Evolutionary conservation across 176 grass and related monocot species (phyloP).

Genomic region (Oryza glumipatula): DNA sequence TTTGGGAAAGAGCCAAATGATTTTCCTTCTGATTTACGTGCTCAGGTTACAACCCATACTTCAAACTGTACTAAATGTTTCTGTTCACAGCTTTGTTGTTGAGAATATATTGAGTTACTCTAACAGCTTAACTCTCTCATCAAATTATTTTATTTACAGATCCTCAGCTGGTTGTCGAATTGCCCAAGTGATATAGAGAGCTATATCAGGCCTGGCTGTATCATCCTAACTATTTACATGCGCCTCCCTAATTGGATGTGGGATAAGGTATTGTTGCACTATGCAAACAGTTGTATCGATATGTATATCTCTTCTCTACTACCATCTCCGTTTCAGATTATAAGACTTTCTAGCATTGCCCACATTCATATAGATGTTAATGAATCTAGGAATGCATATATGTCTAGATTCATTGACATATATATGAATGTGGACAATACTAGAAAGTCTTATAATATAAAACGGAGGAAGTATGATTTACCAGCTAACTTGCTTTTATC

Average conservation of each 20-base stretch:
- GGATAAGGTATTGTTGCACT: slow-evolving; percentile 55
- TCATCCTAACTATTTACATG: slow-evolving; percentile 89
- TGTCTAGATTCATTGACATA: too few species aligned
- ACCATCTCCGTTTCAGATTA: too few species aligned
- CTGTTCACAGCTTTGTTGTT: slow-evolving; percentile 27
- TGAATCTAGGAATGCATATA: too few species aligned
- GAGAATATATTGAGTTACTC: slow-evolving; percentile 18
- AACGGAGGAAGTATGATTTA: neutral
- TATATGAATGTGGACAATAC: too few species aligned
- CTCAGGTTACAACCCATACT: slow-evolving; percentile 66
- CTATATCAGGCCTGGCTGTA: slow-evolving; percentile 93
- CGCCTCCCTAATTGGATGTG: slow-evolving; percentile 74
- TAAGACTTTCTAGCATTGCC: too few species aligned
- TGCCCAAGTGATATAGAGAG: slow-evolving; percentile 88
- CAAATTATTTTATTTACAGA: slow-evolving; percentile 47
- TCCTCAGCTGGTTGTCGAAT: slow-evolving; percentile 79
- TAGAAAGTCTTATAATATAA: too few species aligned
- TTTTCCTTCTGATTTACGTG: slow-evolving; percentile 76
- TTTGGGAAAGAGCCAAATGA: slow-evolving; percentile 89
- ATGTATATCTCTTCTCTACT: slow-evolving; percentile 2
- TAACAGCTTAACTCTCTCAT: slow-evolving; percentile 1
- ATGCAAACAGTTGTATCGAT: neutral
- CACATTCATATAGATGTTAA: too few species aligned
- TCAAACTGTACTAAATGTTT: slow-evolving; percentile 35
- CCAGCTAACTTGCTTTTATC: neutral